Evolutionary conservation across 1,284 basidiomycete species (phyloP), one percentile per base, ranked within the genome.

Genomic region (Tylopilus orsonianus): DNA sequence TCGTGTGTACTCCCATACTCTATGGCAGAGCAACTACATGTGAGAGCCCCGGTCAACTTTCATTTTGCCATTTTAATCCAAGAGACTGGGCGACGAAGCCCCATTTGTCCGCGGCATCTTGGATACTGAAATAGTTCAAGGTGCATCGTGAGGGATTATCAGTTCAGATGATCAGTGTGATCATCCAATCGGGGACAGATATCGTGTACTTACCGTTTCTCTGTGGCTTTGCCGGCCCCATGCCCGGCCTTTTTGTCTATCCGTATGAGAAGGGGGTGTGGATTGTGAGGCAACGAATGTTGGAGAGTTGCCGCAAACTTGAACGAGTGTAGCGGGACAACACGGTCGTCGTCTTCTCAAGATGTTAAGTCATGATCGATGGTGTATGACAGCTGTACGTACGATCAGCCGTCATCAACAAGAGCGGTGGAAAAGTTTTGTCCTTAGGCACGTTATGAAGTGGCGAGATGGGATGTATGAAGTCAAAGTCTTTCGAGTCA

Each of bases 171-270:
- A 20, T 40, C 45, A 22, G 8, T 9, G n/a, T 35, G 33, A 30
- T 41, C 23, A 3, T 23, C 32, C 39, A 38, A 35, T 42, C n/a
- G 20, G 26, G 29, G 41, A n/a, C 16, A 20, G 10, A 43, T 8
- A 18, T 29, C 24, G 24, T 2, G 27, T 16, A 41, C 40, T 13
- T 59, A 85, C 86, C 78, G 78, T 71, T 87, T 80, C 56, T 85
- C 82, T 2, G 87, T 91, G 18, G 79, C 81, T 68, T 88, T 90
- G 5, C 90, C 90, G 1, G 84, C 83, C 2, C 88, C 89, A 57
- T 92, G 90, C 0, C 90, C 90, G 1, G 86, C 79, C 60, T 90
- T 89, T 66, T 82, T 81, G 58, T 91, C 87, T 33, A 92, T 80
- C 14, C 88, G 77, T 44, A 91, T 72, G 12, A 92, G 71, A 12